Evolutionary conservation across 2,329 filamentous ascomycete genomes (phyloP), one percentile per base, ranked within the genome.

Genomic region (Cryphonectria nitschkei): DNA sequence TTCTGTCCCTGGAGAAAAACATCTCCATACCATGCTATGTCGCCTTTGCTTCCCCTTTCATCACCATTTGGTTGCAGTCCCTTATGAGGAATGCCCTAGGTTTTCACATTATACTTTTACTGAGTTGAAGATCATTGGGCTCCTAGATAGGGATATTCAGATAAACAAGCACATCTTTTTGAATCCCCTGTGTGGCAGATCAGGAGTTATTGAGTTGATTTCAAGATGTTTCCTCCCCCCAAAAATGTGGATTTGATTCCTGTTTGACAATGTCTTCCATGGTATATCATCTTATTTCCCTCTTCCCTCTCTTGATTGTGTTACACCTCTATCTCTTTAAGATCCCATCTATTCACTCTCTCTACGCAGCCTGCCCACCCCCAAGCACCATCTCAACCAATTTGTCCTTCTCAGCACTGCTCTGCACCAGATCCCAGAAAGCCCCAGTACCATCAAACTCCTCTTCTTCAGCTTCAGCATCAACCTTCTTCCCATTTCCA

Each of bases 381-480:
- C 76, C 76, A 43, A 79, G 39, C 19, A 79, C 74, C 77, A 78
- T 77, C 69, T 77, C 75, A 37, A 77, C 65, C 69, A 76, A 50
- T 73, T 75, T 76, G 3, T 75, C 75, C 75, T 72, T 76, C 74
- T 77, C 77, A 5, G 74, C 75, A 64, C 76, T 79, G 72, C 76
- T 77, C 74, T 78, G 74, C 9, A 78, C 75, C 70, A 79, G 37
- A 34, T 75, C 76, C 76, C 76, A 78, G 65, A 78, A 79, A 1
- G 76, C 74, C 26, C 75, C 77, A 2, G 68, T 75, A 2, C 75
- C 75, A 50, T 74, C 74, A n/a, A 68, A 72, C 6, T 41, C 72
- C 26, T 56, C 74, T 6, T 71, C 29, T 65, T 56, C 69, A 32
- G 7, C 63, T n/a, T 46, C 50, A 3, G 32, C 58, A 50, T 43